phyloP scores from a whole-genome alignment of 2,329 filamentous ascomycete species.

The Aspergillus neotritici region DNA sequence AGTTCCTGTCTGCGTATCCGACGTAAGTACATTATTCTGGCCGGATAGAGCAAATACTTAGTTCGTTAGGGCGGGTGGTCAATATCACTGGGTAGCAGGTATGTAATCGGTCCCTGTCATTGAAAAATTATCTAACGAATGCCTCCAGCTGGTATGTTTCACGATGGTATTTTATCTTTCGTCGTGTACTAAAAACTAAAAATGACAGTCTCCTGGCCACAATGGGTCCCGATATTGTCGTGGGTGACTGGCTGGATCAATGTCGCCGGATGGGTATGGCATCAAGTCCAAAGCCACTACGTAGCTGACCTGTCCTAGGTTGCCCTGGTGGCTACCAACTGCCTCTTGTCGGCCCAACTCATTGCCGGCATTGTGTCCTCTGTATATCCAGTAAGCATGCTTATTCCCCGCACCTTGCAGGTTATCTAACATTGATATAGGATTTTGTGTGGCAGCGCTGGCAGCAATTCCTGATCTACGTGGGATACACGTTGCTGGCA shows the following conservation, averaged over 20 bases:
- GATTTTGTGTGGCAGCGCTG: constrained; percentile 54
- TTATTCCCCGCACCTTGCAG: neutral
- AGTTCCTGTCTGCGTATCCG: constrained; percentile 62
- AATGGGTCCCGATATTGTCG: constrained; percentile 56
- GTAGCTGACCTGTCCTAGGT: constrained; percentile 24
- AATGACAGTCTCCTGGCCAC: constrained; percentile 49
- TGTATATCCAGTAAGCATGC: constrained; percentile 44
- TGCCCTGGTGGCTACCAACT: constrained; percentile 61
- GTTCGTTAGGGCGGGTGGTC: constrained; percentile 45
- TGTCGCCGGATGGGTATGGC: constrained; percentile 60
- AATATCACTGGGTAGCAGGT: constrained; percentile 67
- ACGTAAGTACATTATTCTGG: constrained; percentile 27
- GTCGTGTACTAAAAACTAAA: constrained; percentile 8
- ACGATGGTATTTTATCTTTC: no score
- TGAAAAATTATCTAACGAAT: constrained; percentile 5
- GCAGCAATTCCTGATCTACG: constrained; percentile 69
- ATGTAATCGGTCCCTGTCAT: constrained; percentile 10
- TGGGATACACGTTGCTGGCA: constrained; percentile 55
- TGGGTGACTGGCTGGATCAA: constrained; percentile 66
- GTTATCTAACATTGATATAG: constrained; percentile 9
- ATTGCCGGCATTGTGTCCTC: constrained; percentile 60
- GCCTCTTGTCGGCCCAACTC: constrained; percentile 61
- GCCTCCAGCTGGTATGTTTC: constrained; percentile 25
- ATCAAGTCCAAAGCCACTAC: neutral
- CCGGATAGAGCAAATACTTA: no score